These are phyloP conservation scores for Nothopassalora personata DNA, from an alignment of 2,329 filamentous ascomycete species.

Conservation along the genomic window DNA sequence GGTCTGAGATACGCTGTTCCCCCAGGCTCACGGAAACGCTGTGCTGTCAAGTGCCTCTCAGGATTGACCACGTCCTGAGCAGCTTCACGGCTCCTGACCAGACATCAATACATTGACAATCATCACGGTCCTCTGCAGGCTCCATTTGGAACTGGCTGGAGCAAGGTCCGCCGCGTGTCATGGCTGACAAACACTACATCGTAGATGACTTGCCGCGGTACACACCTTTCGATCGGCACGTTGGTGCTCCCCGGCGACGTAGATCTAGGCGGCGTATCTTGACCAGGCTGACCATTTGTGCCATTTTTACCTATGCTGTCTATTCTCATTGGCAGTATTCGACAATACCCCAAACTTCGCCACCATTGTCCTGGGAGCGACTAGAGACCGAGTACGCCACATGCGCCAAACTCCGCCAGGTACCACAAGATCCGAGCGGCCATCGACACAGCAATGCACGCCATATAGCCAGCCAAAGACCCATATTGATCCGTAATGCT, in stretches of 20 bases:
- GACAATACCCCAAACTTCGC: conserved; percentile 20
- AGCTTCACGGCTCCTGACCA: no score
- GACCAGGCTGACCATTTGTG: background rate
- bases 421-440: conserved; percentile 53
- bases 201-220: conserved; percentile 1
- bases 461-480: conserved; percentile 53
- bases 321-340: background rate
- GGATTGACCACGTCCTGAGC: no score
- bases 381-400: conserved; percentile 51
- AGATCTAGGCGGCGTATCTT: background rate
- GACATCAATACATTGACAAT: background rate
- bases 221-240: background rate
- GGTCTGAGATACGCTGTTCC: no score
- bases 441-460: conserved; percentile 56
- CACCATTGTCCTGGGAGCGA: conserved; percentile 56
- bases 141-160: background rate
- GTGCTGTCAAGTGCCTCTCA: no score
- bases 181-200: conserved; percentile 1
- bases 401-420: conserved; percentile 52
- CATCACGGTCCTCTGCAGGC: background rate
- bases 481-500: conserved; percentile 61
- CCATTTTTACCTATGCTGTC: background rate
- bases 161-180: background rate
- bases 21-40: no score
- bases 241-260: background rate